Percentiles rank a stretch among this genome's conserved stretches.
Evolutionary conservation across 352 stramenopile genomes (phyloP).

Genomic region (Phytopythium montanum): DNA sequence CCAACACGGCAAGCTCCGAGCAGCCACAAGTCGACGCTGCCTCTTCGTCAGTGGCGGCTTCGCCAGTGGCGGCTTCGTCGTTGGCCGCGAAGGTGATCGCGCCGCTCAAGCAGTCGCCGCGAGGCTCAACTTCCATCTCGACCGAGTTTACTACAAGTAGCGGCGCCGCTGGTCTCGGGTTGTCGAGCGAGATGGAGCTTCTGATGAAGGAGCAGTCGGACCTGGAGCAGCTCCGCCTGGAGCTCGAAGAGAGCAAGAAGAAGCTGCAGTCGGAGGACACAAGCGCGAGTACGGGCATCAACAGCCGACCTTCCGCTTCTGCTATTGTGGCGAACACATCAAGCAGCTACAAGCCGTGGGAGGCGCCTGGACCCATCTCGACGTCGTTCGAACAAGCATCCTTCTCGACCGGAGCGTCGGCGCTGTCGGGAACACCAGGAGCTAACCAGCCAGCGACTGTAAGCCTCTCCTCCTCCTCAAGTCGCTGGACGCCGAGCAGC

Average conservation of each 20-base stretch:
- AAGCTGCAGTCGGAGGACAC: conserved; percentile 41
- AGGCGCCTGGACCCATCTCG: neutral
- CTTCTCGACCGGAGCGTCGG: neutral
- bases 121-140: neutral
- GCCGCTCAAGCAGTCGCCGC: conserved; percentile 21
- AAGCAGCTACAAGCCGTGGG: conserved; percentile 21
- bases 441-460: neutral
- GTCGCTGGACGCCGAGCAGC: conserved; percentile 23
- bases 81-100: conserved; percentile 39
- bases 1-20: conserved; percentile 1
- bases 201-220: conserved; percentile 74
- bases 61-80: conserved; percentile 28
- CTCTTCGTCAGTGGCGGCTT: neutral
- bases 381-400: neutral
- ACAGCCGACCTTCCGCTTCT: conserved; percentile 3
- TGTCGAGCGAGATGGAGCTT: conserved; percentile 48
- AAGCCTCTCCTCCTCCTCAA: conserved; percentile 9
- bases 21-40: neutral
- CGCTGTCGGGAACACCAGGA: neutral
- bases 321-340: conserved; percentile 6
- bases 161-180: conserved; percentile 8
- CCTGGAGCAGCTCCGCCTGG: conserved; percentile 45
- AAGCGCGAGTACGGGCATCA: neutral
- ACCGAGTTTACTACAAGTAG: conserved; percentile 1
- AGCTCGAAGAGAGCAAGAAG: conserved; percentile 69